Conservation (phyloP, 352 stramenopile genomes). For the Elongisporangium undulatum region DNA sequence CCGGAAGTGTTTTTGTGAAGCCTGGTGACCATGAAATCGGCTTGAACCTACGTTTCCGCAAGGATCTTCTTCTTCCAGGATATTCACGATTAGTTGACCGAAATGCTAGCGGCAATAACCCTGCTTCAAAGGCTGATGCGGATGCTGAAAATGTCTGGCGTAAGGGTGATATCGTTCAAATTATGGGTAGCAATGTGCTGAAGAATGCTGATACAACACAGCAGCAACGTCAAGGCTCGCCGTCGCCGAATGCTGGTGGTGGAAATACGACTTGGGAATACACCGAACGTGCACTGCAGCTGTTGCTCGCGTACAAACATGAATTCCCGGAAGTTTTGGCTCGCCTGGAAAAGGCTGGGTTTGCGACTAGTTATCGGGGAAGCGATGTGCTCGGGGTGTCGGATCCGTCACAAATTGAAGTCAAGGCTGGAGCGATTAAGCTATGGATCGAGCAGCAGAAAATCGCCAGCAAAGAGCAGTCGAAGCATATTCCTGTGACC, state of each 20-base stretch:
- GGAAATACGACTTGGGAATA: slow-evolving; percentile 93
- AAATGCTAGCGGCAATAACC: slow-evolving; percentile 16
- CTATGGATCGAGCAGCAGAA: slow-evolving; percentile 93
- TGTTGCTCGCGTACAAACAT: slow-evolving; percentile 92
- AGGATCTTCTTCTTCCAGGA: slow-evolving; percentile 87
- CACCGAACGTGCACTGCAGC: slow-evolving; percentile 91
- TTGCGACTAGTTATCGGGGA: slow-evolving; percentile 87
- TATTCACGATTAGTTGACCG: slow-evolving; percentile 81
- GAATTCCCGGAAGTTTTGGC: slow-evolving; percentile 93
- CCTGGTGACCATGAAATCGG: slow-evolving; percentile 90
- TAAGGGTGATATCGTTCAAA: slow-evolving; percentile 89
- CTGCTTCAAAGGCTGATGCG: neutral
- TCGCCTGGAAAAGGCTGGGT: slow-evolving; percentile 82
- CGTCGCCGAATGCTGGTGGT: neutral
- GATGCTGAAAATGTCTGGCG: slow-evolving; percentile 75
- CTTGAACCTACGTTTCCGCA: slow-evolving; percentile 76
- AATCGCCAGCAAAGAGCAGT: slow-evolving; percentile 79
- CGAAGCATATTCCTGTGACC: slow-evolving; percentile 90
- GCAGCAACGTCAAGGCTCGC: neutral
- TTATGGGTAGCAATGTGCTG: slow-evolving; percentile 82
- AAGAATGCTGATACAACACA: slow-evolving; percentile 4
- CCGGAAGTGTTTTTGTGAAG: slow-evolving; percentile 92
- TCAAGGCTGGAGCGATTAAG: slow-evolving; percentile 76
- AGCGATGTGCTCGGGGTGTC: slow-evolving; percentile 84
- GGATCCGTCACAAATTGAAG: slow-evolving; percentile 46